Percentiles rank a stretch among this genome's conserved stretches.
Evolutionary conservation across 176 grass and related monocot species (phyloP).

Genomic region (Oryza coarctata): DNA sequence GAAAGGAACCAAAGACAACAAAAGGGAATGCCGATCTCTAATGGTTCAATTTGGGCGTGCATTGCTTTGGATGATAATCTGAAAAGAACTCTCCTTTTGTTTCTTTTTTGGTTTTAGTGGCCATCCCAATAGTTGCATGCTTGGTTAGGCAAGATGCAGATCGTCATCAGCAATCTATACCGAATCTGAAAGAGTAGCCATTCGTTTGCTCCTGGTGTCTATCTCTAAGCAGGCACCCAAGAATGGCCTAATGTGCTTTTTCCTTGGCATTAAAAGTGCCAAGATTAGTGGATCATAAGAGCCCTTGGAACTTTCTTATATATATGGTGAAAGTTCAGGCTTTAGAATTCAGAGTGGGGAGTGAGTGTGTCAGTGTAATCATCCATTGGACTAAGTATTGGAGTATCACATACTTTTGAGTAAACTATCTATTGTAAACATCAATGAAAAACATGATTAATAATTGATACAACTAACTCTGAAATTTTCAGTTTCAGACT

Average conservation of each 20-base stretch:
- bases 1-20: background rate
- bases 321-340: background rate
- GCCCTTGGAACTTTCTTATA: background rate
- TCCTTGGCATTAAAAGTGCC: background rate
- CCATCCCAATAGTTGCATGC: background rate
- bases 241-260: background rate
- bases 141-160: background rate
- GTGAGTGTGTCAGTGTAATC: background rate
- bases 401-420: background rate
- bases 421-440: background rate
- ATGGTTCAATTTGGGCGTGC: background rate
- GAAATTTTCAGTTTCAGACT: background rate
- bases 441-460: background rate
- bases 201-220: conserved; percentile 2
- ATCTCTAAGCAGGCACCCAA: background rate
- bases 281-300: conserved; percentile 13
- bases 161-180: background rate
- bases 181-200: background rate
- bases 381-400: background rate
- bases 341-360: background rate
- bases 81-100: background rate
- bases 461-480: background rate
- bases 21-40: background rate
- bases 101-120: background rate
- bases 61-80: background rate